Percentiles rank a stretch among this genome's conserved stretches.
Evolutionary conservation across 768 basidiomycete species (phyloP).

Genomic region (Gloeopeniophorella convolvens): DNA sequence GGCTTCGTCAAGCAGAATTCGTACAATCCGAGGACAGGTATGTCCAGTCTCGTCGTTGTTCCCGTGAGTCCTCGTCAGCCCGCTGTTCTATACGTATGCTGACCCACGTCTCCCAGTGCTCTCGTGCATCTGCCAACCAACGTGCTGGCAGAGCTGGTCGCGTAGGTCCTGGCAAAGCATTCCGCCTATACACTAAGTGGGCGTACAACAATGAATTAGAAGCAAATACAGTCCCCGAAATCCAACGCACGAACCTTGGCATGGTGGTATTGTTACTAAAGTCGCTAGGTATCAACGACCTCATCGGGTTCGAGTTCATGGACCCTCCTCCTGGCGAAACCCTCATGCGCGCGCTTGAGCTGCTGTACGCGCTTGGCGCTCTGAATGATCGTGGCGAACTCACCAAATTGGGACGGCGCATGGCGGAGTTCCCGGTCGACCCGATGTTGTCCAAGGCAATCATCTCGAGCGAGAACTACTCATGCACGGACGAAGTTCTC

Average conservation of each 20-base stretch:
- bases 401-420: constrained; percentile 92
- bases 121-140: constrained; percentile 95
- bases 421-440: constrained; percentile 99
- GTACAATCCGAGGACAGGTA: constrained; percentile 96
- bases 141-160: constrained; percentile 95
- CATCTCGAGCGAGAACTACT: constrained; percentile 90
- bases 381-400: constrained; percentile 94
- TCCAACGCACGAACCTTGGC: constrained; percentile 96
- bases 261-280: constrained; percentile 95
- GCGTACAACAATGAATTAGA: constrained; percentile 94
- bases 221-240: constrained; percentile 96
- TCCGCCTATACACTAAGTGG: constrained; percentile 99
- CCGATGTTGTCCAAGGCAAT: constrained; percentile 97
- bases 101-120: constrained; percentile 51
- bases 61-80: constrained; percentile 52
- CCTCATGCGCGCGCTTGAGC: constrained; percentile 87
- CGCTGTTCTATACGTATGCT: background rate
- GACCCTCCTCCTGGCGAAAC: constrained; percentile 98
- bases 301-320: constrained; percentile 97
- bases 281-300: constrained; percentile 95
- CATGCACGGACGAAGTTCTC: constrained; percentile 94
- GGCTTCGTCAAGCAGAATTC: constrained; percentile 99
- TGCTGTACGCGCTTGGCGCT: constrained; percentile 92
- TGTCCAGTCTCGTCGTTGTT: constrained; percentile 94
- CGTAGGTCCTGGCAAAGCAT: constrained; percentile 96